phyloP scores from a whole-genome alignment of 371 early-diverging fungal species.

The Thermomucor indicae-seudaticae region DNA sequence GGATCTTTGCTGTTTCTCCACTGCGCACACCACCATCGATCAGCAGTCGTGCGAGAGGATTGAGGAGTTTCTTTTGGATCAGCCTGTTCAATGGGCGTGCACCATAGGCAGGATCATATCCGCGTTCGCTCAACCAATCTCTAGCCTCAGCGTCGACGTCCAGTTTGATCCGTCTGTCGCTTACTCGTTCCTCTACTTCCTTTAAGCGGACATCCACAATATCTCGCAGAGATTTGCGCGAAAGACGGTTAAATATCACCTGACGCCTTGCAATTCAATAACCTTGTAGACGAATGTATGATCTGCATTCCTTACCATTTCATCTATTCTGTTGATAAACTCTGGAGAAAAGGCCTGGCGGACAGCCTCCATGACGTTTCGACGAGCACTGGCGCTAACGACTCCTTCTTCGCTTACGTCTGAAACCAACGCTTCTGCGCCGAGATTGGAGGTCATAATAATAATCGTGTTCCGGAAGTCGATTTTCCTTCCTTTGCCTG shows the following conservation, averaged over 20 bases:
- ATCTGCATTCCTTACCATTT: conserved; percentile 39
- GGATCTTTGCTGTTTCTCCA: conserved; percentile 57
- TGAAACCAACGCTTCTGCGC: conserved; percentile 70
- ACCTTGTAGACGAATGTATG: not conserved
- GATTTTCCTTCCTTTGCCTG: conserved; percentile 73
- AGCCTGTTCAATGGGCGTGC: conserved; percentile 80
- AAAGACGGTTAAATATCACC: conserved; percentile 67
- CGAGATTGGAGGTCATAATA: conserved; percentile 87
- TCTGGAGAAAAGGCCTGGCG: conserved; percentile 84
- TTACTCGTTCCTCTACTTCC: conserved; percentile 71
- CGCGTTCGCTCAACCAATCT: conserved; percentile 73
- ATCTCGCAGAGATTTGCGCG: conserved; percentile 54
- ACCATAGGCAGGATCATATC: conserved; percentile 87
- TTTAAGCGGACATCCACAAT: conserved; percentile 80
- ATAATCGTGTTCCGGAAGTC: conserved; percentile 93
- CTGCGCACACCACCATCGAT: conserved; percentile 75
- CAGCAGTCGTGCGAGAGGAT: conserved; percentile 74
- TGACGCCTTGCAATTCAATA: conserved; percentile 11
- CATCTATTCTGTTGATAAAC: conserved; percentile 90
- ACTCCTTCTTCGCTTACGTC: conserved; percentile 29
- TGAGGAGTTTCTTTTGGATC: conserved; percentile 77
- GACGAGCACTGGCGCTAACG: conserved; percentile 51
- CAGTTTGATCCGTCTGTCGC: conserved; percentile 71
- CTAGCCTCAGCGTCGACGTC: conserved; percentile 67
- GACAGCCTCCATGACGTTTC: conserved; percentile 68